Evolutionary conservation across 1,284 basidiomycete genomes (phyloP).

Genomic region (Fistulina hepatica): DNA sequence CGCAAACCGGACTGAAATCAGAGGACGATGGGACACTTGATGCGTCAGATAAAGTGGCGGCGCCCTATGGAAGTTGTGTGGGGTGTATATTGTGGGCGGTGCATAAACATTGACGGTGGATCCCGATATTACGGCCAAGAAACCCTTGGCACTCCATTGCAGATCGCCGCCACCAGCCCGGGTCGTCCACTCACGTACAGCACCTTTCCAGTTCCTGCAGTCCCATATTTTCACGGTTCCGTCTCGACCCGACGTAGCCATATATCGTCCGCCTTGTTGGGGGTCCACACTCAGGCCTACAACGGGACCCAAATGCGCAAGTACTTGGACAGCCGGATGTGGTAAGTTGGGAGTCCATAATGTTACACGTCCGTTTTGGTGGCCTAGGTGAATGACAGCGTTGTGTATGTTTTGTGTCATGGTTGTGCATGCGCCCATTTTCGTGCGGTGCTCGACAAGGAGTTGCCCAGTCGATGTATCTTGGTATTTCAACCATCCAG

Average conservation of each 20-base stretch:
- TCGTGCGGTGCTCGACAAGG: slow-evolving; percentile 84
- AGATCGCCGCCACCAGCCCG: slow-evolving; percentile 53
- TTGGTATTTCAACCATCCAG: slow-evolving; percentile 92
- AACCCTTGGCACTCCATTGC: slow-evolving; percentile 76
- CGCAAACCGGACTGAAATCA: slow-evolving; percentile 67
- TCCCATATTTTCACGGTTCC: slow-evolving; percentile 94
- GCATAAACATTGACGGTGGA: slow-evolving; percentile 74
- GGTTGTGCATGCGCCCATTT: slow-evolving; percentile 74
- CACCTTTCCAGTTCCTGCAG: slow-evolving; percentile 86
- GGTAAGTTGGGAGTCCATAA: slow-evolving; percentile 95
- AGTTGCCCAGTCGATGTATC: slow-evolving; percentile 92
- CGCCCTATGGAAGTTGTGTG: slow-evolving; percentile 36
- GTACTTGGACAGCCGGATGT: slow-evolving; percentile 82
- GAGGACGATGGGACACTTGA: slow-evolving; percentile 57
- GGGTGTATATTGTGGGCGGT: slow-evolving; percentile 51
- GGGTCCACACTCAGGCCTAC: slow-evolving; percentile 77
- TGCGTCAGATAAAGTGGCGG: slow-evolving; percentile 84
- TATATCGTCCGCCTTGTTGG: slow-evolving; percentile 75
- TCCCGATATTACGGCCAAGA: slow-evolving; percentile 74
- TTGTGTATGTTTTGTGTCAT: slow-evolving; percentile 91
- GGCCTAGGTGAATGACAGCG: slow-evolving; percentile 90
- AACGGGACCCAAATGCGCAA: slow-evolving; percentile 88
- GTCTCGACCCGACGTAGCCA: slow-evolving; percentile 86
- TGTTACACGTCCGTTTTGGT: slow-evolving; percentile 86
- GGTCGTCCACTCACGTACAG: slow-evolving; percentile 71